A percentile compares a stretch with the other conserved stretches of the same genome.
These are phyloP conservation scores for Fusarium sambucinum DNA, from an alignment of 2,329 filamentous ascomycete species.

Conservation along the genomic window DNA sequence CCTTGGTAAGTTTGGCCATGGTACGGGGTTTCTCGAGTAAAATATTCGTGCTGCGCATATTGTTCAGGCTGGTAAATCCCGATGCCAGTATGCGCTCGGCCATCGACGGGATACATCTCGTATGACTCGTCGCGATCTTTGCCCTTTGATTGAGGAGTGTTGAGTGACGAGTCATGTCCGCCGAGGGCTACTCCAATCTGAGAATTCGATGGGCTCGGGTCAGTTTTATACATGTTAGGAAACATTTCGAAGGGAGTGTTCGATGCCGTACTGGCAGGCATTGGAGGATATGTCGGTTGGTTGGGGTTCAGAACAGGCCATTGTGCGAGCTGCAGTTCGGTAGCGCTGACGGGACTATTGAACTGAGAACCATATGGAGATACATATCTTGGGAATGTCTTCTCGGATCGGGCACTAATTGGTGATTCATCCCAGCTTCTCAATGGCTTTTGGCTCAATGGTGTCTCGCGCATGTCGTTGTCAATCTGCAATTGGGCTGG, in stretches of 20 bases:
- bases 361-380: slow-evolving; percentile 72
- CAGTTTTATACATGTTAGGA: slow-evolving; percentile 10
- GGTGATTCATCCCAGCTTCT: slow-evolving; percentile 67
- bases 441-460: slow-evolving; percentile 66
- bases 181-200: slow-evolving; percentile 25
- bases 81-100: slow-evolving; percentile 46
- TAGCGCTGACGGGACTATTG: slow-evolving; percentile 66
- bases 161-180: slow-evolving; percentile 29
- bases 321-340: slow-evolving; percentile 49
- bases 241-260: slow-evolving; percentile 9
- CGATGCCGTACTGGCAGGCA: not conserved
- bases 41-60: not conserved
- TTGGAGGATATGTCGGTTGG: slow-evolving; percentile 4
- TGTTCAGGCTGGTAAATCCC: slow-evolving; percentile 21
- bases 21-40: not conserved
- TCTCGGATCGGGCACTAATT: slow-evolving; percentile 57
- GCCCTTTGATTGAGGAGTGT: slow-evolving; percentile 25
- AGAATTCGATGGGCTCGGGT: slow-evolving; percentile 16
- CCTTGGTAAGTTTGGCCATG: not conserved
- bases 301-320: slow-evolving; percentile 34
- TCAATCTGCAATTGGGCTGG: slow-evolving; percentile 50
- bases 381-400: slow-evolving; percentile 62
- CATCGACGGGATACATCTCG: slow-evolving; percentile 62
- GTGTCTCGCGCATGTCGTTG: slow-evolving; percentile 56
- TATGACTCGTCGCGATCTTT: slow-evolving; percentile 57